A percentile compares a stretch with the other conserved stretches of the same genome.
phyloP scores from a whole-genome alignment of 176 grass and related monocot species.

The Stipa capillata region DNA sequence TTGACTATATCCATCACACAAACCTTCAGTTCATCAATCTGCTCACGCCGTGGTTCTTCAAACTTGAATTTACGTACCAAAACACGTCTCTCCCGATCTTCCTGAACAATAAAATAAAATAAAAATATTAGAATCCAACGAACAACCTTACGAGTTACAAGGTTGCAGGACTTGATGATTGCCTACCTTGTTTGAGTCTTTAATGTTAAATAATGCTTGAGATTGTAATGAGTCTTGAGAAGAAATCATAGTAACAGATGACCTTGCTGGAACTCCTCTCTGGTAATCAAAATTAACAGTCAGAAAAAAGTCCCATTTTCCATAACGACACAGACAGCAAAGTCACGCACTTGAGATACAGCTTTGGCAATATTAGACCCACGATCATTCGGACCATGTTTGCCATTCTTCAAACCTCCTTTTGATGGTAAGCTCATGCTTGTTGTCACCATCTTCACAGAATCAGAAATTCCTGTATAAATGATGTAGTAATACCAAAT shows the following conservation, averaged over 20 bases:
- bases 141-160: background rate
- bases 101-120: conserved; percentile 31
- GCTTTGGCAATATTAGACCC: conserved; percentile 57
- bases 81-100: conserved; percentile 81
- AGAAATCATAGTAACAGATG: conserved; percentile 45
- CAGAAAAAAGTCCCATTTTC: background rate
- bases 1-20: conserved; percentile 6
- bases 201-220: conserved; percentile 81
- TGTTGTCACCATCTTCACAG: conserved; percentile 51
- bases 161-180: background rate
- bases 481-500: conserved; percentile 12
- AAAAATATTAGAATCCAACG: conserved; percentile 7
- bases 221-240: conserved; percentile 62
- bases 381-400: conserved; percentile 63
- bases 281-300: conserved; percentile 8
- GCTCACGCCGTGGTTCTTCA: conserved; percentile 93
- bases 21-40: conserved; percentile 96
- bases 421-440: conserved; percentile 62
- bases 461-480: conserved; percentile 60
- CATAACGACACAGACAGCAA: background rate
- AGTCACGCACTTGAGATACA: conserved; percentile 43
- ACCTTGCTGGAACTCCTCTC: conserved; percentile 58
- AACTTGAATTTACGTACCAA: conserved; percentile 86
- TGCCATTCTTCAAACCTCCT: conserved; percentile 58
- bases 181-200: conserved; percentile 74